A percentile compares a stretch with the other conserved stretches of the same genome.
Conservation (phyloP, 768 basidiomycete genomes). For the Floccularia luteovirens region DNA sequence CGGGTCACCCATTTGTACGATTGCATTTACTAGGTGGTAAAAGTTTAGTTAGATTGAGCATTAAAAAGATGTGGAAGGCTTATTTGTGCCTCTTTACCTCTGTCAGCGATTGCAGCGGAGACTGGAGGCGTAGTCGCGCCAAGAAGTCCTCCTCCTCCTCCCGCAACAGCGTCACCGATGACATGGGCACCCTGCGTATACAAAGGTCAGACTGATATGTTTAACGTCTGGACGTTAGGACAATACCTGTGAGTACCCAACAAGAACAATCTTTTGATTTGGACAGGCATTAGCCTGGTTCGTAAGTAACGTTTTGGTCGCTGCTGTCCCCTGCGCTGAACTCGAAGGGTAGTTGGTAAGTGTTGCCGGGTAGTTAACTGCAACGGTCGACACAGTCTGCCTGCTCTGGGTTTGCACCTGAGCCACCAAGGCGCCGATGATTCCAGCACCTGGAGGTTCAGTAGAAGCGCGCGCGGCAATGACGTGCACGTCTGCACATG, state of each 20-base stretch:
- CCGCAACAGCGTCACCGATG: slow-evolving; percentile 7
- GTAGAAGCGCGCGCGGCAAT: slow-evolving; percentile 12
- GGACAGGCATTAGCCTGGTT: slow-evolving; percentile 17
- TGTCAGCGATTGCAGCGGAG: slow-evolving; percentile 10
- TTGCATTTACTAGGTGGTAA: not conserved
- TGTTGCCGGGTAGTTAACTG: slow-evolving; percentile 20
- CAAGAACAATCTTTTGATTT: slow-evolving; percentile 20
- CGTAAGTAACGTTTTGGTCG: slow-evolving; percentile 15
- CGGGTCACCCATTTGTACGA: slow-evolving; percentile 4
- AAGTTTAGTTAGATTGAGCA: not conserved
- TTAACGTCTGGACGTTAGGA: not conserved
- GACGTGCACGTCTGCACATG: slow-evolving; percentile 11
- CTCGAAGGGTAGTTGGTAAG: slow-evolving; percentile 17
- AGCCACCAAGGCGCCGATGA: slow-evolving; percentile 9
- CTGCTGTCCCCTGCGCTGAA: slow-evolving; percentile 18
- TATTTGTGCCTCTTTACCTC: slow-evolving; percentile 4
- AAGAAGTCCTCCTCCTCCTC: slow-evolving; percentile 8
- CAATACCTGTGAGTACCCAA: slow-evolving; percentile 18
- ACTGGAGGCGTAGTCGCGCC: slow-evolving; percentile 14
- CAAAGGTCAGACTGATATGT: not conserved
- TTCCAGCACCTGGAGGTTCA: slow-evolving; percentile 11
- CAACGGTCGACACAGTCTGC: slow-evolving; percentile 17
- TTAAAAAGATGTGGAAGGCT: not conserved
- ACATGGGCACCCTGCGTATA: slow-evolving; percentile 17
- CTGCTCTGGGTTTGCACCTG: slow-evolving; percentile 11